Conservation (phyloP, 2,329 filamentous ascomycete species). For the Lecanosticta acicola region DNA sequence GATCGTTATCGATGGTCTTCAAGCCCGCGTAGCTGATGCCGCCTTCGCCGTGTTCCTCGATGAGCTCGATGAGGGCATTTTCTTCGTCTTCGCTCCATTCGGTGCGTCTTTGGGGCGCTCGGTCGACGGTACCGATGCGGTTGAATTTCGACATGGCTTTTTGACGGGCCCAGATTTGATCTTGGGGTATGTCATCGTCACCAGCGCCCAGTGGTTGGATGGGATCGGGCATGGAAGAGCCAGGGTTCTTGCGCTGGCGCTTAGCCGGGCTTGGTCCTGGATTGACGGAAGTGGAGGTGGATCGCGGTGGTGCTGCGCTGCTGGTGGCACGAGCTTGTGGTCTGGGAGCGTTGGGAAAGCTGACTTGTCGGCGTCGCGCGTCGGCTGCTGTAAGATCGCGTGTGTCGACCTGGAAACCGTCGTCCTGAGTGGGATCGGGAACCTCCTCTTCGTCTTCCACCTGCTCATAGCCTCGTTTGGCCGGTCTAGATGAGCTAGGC, state of each 20-base stretch:
- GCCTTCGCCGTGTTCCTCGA: conserved; percentile 41
- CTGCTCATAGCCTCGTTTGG: conserved; percentile 26
- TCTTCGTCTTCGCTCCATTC: conserved; percentile 36
- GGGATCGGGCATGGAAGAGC: conserved; percentile 25
- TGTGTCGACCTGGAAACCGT: conserved; percentile 41
- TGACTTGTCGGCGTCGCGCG: conserved; percentile 34
- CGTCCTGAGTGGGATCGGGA: conserved; percentile 33
- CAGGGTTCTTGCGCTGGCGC: conserved; percentile 30
- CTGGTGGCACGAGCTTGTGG: neutral
- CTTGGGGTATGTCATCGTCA: conserved; percentile 8
- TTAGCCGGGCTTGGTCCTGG: conserved; percentile 14
- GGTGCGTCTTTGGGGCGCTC: conserved; percentile 23
- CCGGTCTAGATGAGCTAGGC: neutral
- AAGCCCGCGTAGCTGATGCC: conserved; percentile 45
- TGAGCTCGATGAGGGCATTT: conserved; percentile 43
- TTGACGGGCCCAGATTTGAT: conserved; percentile 15
- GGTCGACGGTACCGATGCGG: conserved; percentile 16
- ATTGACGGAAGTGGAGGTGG: conserved; percentile 3
- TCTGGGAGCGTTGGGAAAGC: conserved; percentile 14
- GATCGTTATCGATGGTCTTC: conserved; percentile 28
- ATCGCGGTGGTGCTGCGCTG: too few relatives aligned
- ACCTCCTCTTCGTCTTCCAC: conserved; percentile 27
- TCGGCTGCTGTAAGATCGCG: conserved; percentile 30
- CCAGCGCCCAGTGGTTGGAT: conserved; percentile 14
- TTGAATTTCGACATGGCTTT: conserved; percentile 20